A percentile compares a stretch with the other conserved stretches of the same genome.
Conservation (phyloP, 192 early-diverging fungal genomes). For the Dissophora globulifera region DNA sequence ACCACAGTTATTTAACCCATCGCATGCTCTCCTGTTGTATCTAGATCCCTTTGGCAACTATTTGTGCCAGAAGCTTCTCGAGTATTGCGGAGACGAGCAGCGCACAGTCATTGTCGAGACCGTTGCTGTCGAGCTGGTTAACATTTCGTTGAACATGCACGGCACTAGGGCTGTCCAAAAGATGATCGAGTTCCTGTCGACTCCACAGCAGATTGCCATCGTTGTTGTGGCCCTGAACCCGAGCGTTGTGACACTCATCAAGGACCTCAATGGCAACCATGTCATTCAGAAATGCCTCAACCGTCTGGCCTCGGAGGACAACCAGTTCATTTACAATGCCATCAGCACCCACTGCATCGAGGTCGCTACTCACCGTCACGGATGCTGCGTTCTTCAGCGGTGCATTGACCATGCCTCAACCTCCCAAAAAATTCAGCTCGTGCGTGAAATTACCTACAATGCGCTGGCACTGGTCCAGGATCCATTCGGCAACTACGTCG, state of each 20-base stretch:
- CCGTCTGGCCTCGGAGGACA: constrained; percentile 75
- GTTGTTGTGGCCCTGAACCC: constrained; percentile 74
- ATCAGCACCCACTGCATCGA: constrained; percentile 81
- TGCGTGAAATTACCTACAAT: constrained; percentile 78
- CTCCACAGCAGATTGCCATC: constrained; percentile 70
- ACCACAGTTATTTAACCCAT: no score
- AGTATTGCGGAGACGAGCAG: constrained; percentile 82
- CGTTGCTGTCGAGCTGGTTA: constrained; percentile 79
- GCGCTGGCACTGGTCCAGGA: constrained; percentile 86
- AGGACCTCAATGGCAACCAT: constrained; percentile 94
- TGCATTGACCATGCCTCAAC: constrained; percentile 87
- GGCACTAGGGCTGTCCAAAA: constrained; percentile 94
- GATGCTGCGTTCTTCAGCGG: constrained; percentile 91
- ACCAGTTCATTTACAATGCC: constrained; percentile 90
- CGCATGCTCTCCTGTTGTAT: neutral
- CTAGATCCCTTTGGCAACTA: constrained; percentile 93
- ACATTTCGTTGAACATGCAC: constrained; percentile 90
- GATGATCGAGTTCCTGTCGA: constrained; percentile 83
- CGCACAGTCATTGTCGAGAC: constrained; percentile 76
- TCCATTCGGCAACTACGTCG: constrained; percentile 93
- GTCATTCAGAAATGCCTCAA: constrained; percentile 94
- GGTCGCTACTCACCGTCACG: constrained; percentile 91
- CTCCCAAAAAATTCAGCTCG: constrained; percentile 79
- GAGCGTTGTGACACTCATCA: constrained; percentile 82
- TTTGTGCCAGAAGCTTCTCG: constrained; percentile 88